Percentiles rank a stretch among this genome's conserved stretches.
Conservation (phyloP, 2,329 filamentous ascomycete genomes). For the Hirsutella rhossiliensis region DNA sequence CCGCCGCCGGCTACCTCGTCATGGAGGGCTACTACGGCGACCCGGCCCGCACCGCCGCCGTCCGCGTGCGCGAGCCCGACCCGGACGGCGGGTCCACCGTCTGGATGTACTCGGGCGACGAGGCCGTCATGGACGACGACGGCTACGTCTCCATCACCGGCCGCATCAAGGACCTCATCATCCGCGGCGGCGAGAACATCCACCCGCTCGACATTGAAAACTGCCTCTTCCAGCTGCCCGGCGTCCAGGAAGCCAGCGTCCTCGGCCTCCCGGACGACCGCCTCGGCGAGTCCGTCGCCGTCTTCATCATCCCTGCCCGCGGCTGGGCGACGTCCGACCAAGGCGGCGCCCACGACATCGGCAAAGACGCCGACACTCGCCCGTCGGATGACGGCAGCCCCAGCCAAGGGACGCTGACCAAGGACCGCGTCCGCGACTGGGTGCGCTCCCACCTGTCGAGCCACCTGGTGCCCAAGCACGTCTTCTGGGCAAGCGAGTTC, state of each 20-base stretch:
- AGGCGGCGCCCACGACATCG: neutral
- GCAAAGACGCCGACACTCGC: slow-evolving; percentile 1
- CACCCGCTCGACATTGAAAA: slow-evolving; percentile 90
- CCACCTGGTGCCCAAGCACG: slow-evolving; percentile 74
- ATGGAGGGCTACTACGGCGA: slow-evolving; percentile 92
- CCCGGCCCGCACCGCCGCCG: slow-evolving; percentile 53
- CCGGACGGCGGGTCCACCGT: slow-evolving; percentile 27
- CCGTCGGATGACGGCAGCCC: slow-evolving; percentile 3
- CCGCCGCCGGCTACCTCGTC: slow-evolving; percentile 70
- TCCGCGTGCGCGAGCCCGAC: slow-evolving; percentile 37
- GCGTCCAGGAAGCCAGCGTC: slow-evolving; percentile 65
- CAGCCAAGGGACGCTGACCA: slow-evolving; percentile 26
- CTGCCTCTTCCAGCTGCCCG: slow-evolving; percentile 61
- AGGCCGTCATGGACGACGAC: slow-evolving; percentile 70
- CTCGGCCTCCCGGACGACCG: slow-evolving; percentile 72
- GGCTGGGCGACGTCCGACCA: neutral
- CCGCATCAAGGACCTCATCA: slow-evolving; percentile 90
- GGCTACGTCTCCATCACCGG: slow-evolving; percentile 86
- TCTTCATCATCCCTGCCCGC: slow-evolving; percentile 53
- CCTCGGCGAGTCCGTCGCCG: slow-evolving; percentile 79
- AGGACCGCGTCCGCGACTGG: slow-evolving; percentile 56
- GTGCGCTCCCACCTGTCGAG: slow-evolving; percentile 55
- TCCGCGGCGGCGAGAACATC: slow-evolving; percentile 90
- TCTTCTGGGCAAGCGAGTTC: slow-evolving; percentile 80
- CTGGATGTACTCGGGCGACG: slow-evolving; percentile 93